These are phyloP conservation scores for Naematelia aurantialba DNA, from an alignment of 768 basidiomycete genomes.

Conservation along the genomic window DNA sequence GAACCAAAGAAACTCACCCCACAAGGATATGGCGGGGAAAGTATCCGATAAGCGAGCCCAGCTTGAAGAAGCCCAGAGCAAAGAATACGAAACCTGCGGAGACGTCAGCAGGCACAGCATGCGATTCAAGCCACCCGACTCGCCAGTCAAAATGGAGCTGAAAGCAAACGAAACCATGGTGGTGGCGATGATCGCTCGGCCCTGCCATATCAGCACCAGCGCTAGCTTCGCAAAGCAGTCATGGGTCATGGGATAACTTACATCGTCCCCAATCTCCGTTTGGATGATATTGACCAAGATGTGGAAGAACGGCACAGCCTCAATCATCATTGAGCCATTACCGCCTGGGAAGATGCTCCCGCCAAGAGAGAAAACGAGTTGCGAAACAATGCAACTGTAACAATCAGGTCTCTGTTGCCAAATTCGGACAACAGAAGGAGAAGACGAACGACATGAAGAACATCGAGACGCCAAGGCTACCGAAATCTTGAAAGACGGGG, in stretches of 20 bases:
- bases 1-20: no score
- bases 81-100: constrained; percentile 70
- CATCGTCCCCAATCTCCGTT: constrained; percentile 65
- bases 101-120: constrained; percentile 1
- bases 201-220: constrained; percentile 22
- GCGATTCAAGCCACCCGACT: constrained; percentile 4
- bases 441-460: constrained; percentile 73
- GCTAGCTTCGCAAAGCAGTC: background rate
- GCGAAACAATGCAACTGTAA: constrained; percentile 66
- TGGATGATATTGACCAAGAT: constrained; percentile 78
- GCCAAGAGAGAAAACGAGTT: constrained; percentile 77
- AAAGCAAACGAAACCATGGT: constrained; percentile 84
- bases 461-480: constrained; percentile 88
- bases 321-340: constrained; percentile 73
- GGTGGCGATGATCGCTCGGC: constrained; percentile 75
- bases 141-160: constrained; percentile 81
- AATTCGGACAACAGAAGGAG: constrained; percentile 1
- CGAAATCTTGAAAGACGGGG: constrained; percentile 73
- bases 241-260: constrained; percentile 23
- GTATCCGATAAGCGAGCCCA: constrained; percentile 85
- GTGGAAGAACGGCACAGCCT: constrained; percentile 96
- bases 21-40: constrained; percentile 95
- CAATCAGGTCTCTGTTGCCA: constrained; percentile 9
- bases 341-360: constrained; percentile 73
- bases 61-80: constrained; percentile 73